Conservation (phyloP, 192 early-diverging fungal species). For the Neocallimastix lanati region DNA sequence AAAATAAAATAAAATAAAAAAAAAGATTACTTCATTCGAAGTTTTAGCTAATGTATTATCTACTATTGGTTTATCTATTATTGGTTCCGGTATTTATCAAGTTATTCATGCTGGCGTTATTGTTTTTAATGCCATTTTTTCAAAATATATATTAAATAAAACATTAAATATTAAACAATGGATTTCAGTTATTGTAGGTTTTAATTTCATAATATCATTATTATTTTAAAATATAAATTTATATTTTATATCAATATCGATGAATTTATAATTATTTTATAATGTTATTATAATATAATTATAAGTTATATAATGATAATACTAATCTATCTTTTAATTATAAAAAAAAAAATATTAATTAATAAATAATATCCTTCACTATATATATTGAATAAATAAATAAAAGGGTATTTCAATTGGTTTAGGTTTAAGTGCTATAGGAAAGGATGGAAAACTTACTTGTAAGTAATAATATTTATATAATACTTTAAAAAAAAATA, state of each 20-base stretch:
- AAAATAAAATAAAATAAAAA: not conserved
- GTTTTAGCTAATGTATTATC: not conserved
- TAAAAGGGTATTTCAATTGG: not conserved
- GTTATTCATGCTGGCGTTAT: not conserved
- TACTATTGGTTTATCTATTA: not conserved
- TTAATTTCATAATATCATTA: too few species aligned
- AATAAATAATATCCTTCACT: too few species aligned
- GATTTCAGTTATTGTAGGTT: not conserved
- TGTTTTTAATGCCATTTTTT: not conserved
- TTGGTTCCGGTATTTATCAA: not conserved
- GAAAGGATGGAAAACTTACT: not conserved
- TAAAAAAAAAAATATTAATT: too few species aligned
- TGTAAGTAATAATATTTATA: too few species aligned
- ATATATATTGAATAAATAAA: too few species aligned
- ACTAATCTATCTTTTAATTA: too few species aligned
- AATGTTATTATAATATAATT: too few species aligned
- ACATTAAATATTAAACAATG: not conserved
- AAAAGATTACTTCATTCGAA: not conserved
- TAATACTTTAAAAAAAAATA: too few species aligned
- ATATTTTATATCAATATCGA: too few species aligned
- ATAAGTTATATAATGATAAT: too few species aligned
- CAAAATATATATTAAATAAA: not conserved
- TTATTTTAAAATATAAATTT: too few species aligned
- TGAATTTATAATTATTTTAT: too few species aligned
- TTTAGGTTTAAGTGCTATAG: not conserved